Conservation (phyloP, 176 grass and related monocot genomes). For the Cocos nucifera region DNA sequence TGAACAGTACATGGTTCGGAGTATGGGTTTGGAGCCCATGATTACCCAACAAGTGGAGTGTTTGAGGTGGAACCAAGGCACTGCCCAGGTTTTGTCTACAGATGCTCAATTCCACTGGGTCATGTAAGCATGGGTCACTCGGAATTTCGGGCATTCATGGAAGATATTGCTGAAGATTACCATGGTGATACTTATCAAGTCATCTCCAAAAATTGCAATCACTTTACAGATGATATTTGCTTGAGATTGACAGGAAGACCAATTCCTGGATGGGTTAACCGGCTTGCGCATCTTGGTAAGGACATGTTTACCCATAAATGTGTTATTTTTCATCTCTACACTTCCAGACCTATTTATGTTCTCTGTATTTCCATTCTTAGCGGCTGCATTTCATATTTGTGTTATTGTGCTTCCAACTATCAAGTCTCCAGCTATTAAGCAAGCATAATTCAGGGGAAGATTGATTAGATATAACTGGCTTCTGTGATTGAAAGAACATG, state of each 20-base stretch:
- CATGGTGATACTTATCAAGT: constrained; percentile 94
- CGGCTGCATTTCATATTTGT: too few species aligned
- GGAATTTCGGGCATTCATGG: constrained; percentile 67
- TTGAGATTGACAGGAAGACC: constrained; percentile 51
- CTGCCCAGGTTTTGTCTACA: constrained; percentile 78
- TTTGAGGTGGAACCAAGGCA: constrained; percentile 92
- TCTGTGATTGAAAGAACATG: too few species aligned
- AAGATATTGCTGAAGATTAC: constrained; percentile 59
- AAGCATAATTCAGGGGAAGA: too few species aligned
- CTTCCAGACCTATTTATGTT: neutral
- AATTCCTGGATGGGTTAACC: constrained; percentile 92
- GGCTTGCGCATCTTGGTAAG: constrained; percentile 82
- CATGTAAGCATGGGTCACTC: constrained; percentile 31
- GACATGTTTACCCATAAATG: neutral
- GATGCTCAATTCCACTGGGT: constrained; percentile 72
- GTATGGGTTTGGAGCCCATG: constrained; percentile 92
- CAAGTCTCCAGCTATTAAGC: too few species aligned
- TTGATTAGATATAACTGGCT: too few species aligned
- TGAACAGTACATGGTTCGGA: constrained; percentile 76
- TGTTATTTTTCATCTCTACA: constrained; percentile 13
- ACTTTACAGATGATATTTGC: constrained; percentile 89
- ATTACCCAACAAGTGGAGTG: constrained; percentile 69
- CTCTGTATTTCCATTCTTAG: neutral
- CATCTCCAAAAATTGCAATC: constrained; percentile 96
- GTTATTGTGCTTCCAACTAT: too few species aligned